Evolutionary conservation across 1,284 basidiomycete genomes (phyloP).

Genomic region (Abortiporus biennis): DNA sequence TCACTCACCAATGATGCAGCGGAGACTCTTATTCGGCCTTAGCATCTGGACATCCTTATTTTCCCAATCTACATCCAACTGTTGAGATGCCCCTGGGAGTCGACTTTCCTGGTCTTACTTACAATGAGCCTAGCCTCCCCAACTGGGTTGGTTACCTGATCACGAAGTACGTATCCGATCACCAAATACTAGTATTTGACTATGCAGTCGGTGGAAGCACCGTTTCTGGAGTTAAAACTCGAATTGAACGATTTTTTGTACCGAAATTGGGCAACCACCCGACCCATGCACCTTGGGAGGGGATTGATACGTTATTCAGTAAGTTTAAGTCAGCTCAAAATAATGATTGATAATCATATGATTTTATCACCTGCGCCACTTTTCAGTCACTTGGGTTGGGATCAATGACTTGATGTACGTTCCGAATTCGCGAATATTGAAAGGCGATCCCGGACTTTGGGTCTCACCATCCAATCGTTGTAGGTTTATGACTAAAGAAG

Average conservation of each 20-base stretch:
- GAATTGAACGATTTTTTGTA: constrained; percentile 34
- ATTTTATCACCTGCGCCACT: neutral
- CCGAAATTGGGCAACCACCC: constrained; percentile 30
- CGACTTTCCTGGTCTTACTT: constrained; percentile 38
- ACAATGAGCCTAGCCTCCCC: constrained; percentile 33
- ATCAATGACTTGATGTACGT: constrained; percentile 58
- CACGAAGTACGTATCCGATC: constrained; percentile 33
- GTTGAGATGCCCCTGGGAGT: constrained; percentile 40
- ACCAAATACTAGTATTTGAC: constrained; percentile 38
- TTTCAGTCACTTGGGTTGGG: constrained; percentile 58
- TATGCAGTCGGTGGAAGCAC: constrained; percentile 43
- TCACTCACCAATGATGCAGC: constrained; percentile 21
- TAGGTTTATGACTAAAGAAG: constrained; percentile 6
- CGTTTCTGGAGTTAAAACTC: constrained; percentile 30
- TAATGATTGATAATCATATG: neutral
- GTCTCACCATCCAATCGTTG: neutral
- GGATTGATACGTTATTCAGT: constrained; percentile 42
- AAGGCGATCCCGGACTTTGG: neutral
- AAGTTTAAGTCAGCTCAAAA: constrained; percentile 14
- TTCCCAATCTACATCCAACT: constrained; percentile 24
- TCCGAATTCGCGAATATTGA: neutral
- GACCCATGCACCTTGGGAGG: constrained; percentile 34
- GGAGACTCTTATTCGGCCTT: constrained; percentile 50
- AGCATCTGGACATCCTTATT: constrained; percentile 23
- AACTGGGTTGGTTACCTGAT: constrained; percentile 54